Evolutionary conservation across 345 rosid species (phyloP).

Genomic region (Cardiospermum halicacabum): DNA sequence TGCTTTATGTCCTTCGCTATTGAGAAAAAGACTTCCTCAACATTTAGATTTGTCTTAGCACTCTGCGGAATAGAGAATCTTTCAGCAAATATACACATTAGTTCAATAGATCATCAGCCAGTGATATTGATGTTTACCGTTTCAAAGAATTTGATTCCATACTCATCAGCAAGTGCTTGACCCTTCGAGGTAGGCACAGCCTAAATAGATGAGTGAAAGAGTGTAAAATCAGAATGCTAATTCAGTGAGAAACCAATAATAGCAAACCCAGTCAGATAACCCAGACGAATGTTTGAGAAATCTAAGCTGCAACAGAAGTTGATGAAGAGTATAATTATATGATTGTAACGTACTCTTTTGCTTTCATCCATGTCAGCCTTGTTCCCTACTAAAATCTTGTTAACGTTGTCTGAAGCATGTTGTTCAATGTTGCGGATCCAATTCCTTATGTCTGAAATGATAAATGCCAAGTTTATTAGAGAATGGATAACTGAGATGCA

Average conservation of each 20-base stretch:
- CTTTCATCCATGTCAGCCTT: slow-evolving; percentile 99
- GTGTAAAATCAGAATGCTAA: not conserved
- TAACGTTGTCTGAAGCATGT: slow-evolving; percentile 97
- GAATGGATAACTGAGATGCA: not conserved
- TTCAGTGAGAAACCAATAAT: not conserved
- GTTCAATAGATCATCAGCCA: slow-evolving; percentile 1
- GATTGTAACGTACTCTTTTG: slow-evolving; percentile 63
- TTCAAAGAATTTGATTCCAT: slow-evolving; percentile 95
- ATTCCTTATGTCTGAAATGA: slow-evolving; percentile 78
- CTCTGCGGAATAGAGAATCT: slow-evolving; percentile 51
- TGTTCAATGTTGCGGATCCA: slow-evolving; percentile 99
- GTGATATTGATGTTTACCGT: slow-evolving; percentile 50
- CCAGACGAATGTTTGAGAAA: not conserved
- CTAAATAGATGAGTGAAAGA: slow-evolving; percentile 26
- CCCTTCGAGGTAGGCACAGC: slow-evolving; percentile 96
- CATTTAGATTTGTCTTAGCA: slow-evolving; percentile 91
- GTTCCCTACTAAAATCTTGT: slow-evolving; percentile 96
- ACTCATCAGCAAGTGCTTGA: slow-evolving; percentile 98
- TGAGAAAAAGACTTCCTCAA: slow-evolving; percentile 93
- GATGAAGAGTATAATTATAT: not conserved
- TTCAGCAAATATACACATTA: slow-evolving; percentile 6
- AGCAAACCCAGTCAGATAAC: not conserved
- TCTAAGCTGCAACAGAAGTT: not conserved
- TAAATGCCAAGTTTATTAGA: slow-evolving; percentile 21
- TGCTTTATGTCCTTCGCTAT: slow-evolving; percentile 91